Evolutionary conservation across 106 monocot species (phyloP).

Genomic region (Acanthochlamys bracteata): DNA sequence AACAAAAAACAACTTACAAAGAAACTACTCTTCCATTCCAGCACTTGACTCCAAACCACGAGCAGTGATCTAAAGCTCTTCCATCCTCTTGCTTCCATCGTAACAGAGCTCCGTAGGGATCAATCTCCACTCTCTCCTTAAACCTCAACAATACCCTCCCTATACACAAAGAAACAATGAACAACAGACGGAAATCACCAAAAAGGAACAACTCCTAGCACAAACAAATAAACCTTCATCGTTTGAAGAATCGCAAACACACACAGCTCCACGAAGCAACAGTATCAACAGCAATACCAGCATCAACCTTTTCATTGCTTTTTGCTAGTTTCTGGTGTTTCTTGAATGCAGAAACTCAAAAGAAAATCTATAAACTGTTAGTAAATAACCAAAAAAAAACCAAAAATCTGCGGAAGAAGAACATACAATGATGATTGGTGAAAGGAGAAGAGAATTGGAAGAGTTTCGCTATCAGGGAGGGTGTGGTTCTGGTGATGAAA

Average conservation of each 20-base stretch:
- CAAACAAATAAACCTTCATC: constrained; percentile 20
- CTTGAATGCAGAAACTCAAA: no score
- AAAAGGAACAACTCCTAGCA: background rate
- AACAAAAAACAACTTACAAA: constrained; percentile 29
- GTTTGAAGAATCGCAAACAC: constrained; percentile 13
- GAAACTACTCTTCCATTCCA: constrained; percentile 29
- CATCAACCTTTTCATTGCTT: constrained; percentile 7
- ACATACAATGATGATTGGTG: no score
- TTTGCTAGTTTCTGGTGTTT: no score
- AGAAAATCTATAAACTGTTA: no score
- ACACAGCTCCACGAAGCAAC: background rate
- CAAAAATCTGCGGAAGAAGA: no score
- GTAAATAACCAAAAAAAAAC: no score
- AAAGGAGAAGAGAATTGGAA: no score
- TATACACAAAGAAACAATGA: constrained; percentile 6
- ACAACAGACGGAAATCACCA: background rate
- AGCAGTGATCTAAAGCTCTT: constrained; percentile 23
- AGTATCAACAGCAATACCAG: background rate
- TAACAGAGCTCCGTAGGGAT: constrained; percentile 28
- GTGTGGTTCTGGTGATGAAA: no score
- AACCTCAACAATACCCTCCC: constrained; percentile 44
- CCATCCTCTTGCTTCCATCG: constrained; percentile 26
- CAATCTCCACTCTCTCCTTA: constrained; percentile 39
- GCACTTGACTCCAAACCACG: constrained; percentile 40
- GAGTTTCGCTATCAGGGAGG: no score